Conservation (phyloP, 2,329 filamentous ascomycete species). For the Hymenotorrendiella dingleyae region DNA sequence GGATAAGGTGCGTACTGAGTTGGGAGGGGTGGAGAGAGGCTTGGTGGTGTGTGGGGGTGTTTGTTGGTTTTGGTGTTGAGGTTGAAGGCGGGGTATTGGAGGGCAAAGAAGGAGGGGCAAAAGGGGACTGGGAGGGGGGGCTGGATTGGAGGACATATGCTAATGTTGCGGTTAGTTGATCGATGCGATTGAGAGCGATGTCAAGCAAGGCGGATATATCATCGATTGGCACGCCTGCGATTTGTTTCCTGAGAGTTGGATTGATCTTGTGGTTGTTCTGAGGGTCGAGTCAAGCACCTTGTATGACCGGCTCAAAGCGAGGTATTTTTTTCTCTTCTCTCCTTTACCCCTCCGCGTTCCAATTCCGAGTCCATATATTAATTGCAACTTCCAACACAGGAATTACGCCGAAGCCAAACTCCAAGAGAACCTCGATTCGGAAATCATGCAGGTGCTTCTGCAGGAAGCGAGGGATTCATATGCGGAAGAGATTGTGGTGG, state of each 20-base stretch:
- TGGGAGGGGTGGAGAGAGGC: not conserved
- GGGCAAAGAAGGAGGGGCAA: not conserved
- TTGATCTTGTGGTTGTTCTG: constrained; percentile 90
- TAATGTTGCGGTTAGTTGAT: constrained; percentile 53
- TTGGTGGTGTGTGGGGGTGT: not conserved
- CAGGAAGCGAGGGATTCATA: constrained; percentile 87
- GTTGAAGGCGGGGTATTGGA: not conserved
- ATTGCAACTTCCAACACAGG: constrained; percentile 34
- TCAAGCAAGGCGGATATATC: constrained; percentile 73
- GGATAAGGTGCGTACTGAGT: constrained; percentile 66
- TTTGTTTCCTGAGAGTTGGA: constrained; percentile 85
- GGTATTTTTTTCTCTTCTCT: constrained; percentile 41
- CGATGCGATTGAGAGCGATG: constrained; percentile 80
- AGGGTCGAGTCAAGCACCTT: constrained; percentile 73
- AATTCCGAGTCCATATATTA: not conserved
- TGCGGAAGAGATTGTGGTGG: constrained; percentile 80
- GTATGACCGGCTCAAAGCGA: constrained; percentile 74
- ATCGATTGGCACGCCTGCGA: constrained; percentile 99
- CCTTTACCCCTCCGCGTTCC: not conserved
- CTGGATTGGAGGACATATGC: not conserved
- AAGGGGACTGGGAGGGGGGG: not conserved
- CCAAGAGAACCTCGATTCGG: constrained; percentile 92
- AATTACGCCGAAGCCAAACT: constrained; percentile 83
- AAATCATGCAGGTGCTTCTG: constrained; percentile 93
- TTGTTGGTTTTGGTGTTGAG: not conserved